Base-by-base conservation (phyloP, 116 monocot genomes). In the Dioscorea cayenensis region DNA sequence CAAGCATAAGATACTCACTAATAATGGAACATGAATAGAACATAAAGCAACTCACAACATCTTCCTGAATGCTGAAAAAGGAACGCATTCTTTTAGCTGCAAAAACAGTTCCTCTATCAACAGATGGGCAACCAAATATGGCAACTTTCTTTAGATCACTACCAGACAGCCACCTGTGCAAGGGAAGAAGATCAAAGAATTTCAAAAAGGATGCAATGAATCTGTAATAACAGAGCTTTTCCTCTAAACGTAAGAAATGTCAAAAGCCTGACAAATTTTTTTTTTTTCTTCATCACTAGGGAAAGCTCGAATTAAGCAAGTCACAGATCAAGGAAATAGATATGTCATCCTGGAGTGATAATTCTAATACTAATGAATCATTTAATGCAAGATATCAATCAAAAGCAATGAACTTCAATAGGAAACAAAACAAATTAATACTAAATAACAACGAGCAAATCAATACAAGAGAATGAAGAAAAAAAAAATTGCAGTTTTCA, bases 61-160 rank as follows among this genome's bases (percentile, higher is more conserved):
- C 83, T 79, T 94, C 94, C 43, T 88, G 83, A 71, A 90, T 90
- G 22, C 60, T 66, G 69, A 94, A 94, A 75, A 90, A 94, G 20
- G 87, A 70, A 7, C 90, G 87, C 14, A 94, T 60, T 60, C 94
- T 73, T 82, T 94, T 94, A 21, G 94, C 85, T 49, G 94, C 90
- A 60, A 84, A 90, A 19, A 86, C 80, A 48, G 88, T 85, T 68
- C 76, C 82, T 71, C 80, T 76, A 55, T 94, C 94, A 2, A 66
- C 64, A 67, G 82, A 84, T 19, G 94, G 90, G 58, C 94, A 94
- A 27, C 94, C 94, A 63, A 84, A 71, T 49, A 87, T 75, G 7
- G 90, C 94, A 65, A 94, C 58, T 43, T 84, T 80, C 73, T 94
- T 94, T 49, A 90, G 77, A 32, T 79, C 79, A 52, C 85, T 82